Percentiles rank a stretch among this genome's conserved stretches.
Evolutionary conservation across 176 grass and related monocot species (phyloP).

Genomic region (Carex littledalei): DNA sequence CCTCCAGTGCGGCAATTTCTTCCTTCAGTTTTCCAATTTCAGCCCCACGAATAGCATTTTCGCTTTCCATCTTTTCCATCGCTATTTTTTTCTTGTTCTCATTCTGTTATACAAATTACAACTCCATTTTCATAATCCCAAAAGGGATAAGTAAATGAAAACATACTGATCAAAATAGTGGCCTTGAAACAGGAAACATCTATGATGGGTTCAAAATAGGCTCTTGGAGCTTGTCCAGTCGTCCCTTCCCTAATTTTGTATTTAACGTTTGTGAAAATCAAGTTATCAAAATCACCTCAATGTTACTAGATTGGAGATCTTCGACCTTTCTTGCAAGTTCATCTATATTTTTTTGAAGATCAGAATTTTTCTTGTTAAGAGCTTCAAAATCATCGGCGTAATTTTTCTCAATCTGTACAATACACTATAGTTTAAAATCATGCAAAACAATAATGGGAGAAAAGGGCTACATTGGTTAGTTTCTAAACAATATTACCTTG

Average conservation of each 20-base stretch:
- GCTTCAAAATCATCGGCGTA: not conserved
- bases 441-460: not conserved
- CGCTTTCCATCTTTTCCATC: conserved; percentile 17
- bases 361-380: conserved; percentile 16
- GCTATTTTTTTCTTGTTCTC: conserved; percentile 19
- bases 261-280: not conserved
- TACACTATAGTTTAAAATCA: conserved; percentile 5
- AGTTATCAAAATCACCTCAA: conserved; percentile 7
- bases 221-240: not conserved
- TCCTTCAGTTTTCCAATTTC: conserved; percentile 26
- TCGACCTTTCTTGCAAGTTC: conserved; percentile 25
- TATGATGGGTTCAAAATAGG: not conserved
- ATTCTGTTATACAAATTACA: conserved; percentile 20
- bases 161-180: not conserved
- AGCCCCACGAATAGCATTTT: conserved; percentile 1
- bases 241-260: not conserved
- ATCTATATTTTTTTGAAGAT: conserved; percentile 28
- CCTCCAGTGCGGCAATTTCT: not conserved
- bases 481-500: conserved; percentile 10
- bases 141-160: not conserved
- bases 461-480: not conserved
- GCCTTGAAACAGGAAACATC: not conserved
- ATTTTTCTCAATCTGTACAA: conserved; percentile 21
- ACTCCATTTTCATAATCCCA: not conserved
- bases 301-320: conserved; percentile 14